These are phyloP conservation scores for Erythrophleum fordii DNA, from an alignment of 306 rosid species.

Conservation along the genomic window DNA sequence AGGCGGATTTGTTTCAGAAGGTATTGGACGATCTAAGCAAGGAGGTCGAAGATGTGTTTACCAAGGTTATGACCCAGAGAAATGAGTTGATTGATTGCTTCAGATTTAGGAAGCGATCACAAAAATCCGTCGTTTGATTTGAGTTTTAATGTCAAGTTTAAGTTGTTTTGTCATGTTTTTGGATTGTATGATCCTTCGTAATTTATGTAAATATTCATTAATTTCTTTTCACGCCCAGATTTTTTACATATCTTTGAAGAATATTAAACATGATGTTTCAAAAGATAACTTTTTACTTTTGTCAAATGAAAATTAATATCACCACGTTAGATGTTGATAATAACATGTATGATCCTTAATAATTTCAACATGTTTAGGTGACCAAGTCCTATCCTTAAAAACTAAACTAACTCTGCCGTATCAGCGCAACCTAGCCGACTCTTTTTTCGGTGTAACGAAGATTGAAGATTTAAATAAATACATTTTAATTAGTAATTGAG, in stretches of 20 bases:
- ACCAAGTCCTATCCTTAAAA: too few relatives aligned
- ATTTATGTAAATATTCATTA: slow-evolving; percentile 27
- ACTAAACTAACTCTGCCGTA: too few relatives aligned
- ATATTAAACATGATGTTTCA: neutral
- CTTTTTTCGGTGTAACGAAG: too few relatives aligned
- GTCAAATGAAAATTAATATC: too few relatives aligned
- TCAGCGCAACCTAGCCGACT: too few relatives aligned
- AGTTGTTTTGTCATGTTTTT: neutral
- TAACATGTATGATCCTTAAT: too few relatives aligned
- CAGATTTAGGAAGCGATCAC: slow-evolving; percentile 34
- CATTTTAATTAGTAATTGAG: too few relatives aligned
- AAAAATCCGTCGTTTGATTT: slow-evolving; percentile 14
- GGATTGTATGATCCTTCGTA: neutral
- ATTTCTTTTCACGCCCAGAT: neutral
- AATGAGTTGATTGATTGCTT: slow-evolving; percentile 62
- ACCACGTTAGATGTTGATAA: too few relatives aligned
- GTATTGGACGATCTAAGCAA: slow-evolving; percentile 50
- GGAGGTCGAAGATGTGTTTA: slow-evolving; percentile 63
- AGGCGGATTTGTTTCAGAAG: slow-evolving; percentile 55
- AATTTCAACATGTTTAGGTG: too few relatives aligned
- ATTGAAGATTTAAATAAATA: too few relatives aligned
- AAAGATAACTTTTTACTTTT: too few relatives aligned
- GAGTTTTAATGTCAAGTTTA: slow-evolving; percentile 5
- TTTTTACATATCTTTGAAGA: neutral
- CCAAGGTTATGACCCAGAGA: slow-evolving; percentile 64